A percentile compares a stretch with the other conserved stretches of the same genome.
Conservation (phyloP, 2,329 filamentous ascomycete species). For the Elsinoe ampelina region DNA sequence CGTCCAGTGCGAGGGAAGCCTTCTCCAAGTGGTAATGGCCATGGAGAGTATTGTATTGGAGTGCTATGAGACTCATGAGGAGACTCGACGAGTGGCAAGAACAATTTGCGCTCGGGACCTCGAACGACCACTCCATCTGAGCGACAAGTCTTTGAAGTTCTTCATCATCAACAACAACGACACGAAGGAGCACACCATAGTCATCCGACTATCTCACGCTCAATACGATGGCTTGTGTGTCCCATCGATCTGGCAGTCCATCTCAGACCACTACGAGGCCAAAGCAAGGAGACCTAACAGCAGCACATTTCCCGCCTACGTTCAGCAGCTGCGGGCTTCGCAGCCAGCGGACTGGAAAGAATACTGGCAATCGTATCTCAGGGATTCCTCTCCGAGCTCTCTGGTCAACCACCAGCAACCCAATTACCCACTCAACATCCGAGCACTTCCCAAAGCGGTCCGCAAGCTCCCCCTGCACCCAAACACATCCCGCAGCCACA, state of each 20-base stretch:
- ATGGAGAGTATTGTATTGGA: constrained; percentile 28
- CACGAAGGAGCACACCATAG: constrained; percentile 22
- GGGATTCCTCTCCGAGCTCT: background rate
- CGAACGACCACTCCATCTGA: constrained; percentile 14
- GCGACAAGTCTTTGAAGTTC: constrained; percentile 18
- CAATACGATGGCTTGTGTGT: constrained; percentile 35
- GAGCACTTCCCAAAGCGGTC: background rate
- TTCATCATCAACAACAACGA: constrained; percentile 17
- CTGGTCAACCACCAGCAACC: background rate
- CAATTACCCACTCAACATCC: background rate
- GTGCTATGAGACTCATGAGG: constrained; percentile 15
- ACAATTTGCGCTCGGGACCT: constrained; percentile 15
- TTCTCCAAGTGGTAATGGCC: constrained; percentile 35
- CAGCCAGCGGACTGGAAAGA: background rate
- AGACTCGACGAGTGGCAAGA: background rate
- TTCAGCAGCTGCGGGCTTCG: background rate
- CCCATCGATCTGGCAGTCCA: background rate
- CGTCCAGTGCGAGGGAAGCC: constrained; percentile 24
- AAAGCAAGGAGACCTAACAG: background rate
- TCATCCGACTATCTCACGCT: constrained; percentile 27
- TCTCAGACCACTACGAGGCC: background rate
- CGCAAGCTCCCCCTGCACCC: background rate
- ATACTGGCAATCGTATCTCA: background rate
- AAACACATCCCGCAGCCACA: constrained; percentile 17
- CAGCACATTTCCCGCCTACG: background rate